phyloP scores from a whole-genome alignment of 163 green algal species.

The Scenedesmus sp. region DNA sequence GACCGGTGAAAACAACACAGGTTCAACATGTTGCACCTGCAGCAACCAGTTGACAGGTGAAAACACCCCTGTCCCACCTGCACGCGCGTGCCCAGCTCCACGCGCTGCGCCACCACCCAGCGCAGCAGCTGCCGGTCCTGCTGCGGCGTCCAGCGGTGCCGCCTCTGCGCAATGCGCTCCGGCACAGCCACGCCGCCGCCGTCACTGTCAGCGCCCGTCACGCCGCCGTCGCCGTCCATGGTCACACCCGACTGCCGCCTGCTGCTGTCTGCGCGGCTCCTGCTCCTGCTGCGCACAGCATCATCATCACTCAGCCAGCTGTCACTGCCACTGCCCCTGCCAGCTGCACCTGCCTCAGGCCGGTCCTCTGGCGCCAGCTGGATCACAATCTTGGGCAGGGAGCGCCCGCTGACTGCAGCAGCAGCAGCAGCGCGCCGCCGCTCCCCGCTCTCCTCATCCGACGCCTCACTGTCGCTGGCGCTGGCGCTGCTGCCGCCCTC shows the following conservation, averaged over 20 bases:
- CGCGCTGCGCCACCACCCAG: constrained; percentile 40
- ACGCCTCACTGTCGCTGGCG: not conserved
- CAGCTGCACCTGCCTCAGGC: not conserved
- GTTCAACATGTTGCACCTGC: too few species aligned
- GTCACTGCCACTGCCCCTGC: not conserved
- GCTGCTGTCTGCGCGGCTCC: not conserved
- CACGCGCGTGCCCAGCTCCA: constrained; percentile 35
- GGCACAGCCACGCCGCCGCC: constrained; percentile 16
- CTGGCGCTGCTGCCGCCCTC: not conserved
- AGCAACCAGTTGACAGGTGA: not conserved
- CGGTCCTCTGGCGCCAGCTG: not conserved
- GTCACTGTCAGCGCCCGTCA: not conserved
- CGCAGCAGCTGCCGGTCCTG: constrained; percentile 46
- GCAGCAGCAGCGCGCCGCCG: not conserved
- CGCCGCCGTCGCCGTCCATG: not conserved
- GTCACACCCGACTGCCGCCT: not conserved
- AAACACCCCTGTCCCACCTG: not conserved
- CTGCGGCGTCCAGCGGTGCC: constrained; percentile 42
- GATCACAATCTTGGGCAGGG: constrained; percentile 27
- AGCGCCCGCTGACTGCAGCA: not conserved
- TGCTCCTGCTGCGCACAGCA: not conserved
- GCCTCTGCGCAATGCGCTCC: constrained; percentile 5
- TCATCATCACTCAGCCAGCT: not conserved
- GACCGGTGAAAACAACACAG: too few species aligned
- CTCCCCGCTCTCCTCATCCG: not conserved